Evolutionary conservation across 192 early-diverging fungal species (phyloP).

Genomic region (Cladochytrium replicatum): DNA sequence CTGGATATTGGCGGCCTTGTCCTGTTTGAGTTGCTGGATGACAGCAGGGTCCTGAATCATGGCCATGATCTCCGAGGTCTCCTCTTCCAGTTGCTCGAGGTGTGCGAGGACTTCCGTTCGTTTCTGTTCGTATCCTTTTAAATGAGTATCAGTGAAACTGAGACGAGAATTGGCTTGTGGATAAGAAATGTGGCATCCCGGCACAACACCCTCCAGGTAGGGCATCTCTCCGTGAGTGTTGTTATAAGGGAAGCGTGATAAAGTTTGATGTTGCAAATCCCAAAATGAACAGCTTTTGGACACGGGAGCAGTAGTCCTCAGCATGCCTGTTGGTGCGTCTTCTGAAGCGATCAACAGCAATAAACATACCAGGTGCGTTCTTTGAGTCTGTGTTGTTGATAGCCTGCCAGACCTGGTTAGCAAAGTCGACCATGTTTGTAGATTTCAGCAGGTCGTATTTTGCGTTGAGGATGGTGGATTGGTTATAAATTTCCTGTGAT

Average conservation of each 20-base stretch:
- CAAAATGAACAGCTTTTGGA: too few relatives aligned
- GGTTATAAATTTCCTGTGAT: constrained; percentile 70
- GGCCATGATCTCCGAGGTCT: constrained; percentile 74
- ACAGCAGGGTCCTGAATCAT: constrained; percentile 89
- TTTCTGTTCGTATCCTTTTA: constrained; percentile 52
- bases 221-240: too few relatives aligned
- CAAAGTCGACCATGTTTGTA: constrained; percentile 94
- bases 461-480: constrained; percentile 67
- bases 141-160: constrained; percentile 3
- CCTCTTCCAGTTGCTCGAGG: constrained; percentile 62
- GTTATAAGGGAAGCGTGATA: too few relatives aligned
- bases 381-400: constrained; percentile 61
- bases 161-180: neutral
- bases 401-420: constrained; percentile 71
- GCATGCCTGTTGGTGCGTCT: too few relatives aligned
- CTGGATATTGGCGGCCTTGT: constrained; percentile 86
- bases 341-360: too few relatives aligned
- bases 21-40: constrained; percentile 78
- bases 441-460: constrained; percentile 79
- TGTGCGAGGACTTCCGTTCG: constrained; percentile 64
- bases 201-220: neutral
- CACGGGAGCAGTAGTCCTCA: too few relatives aligned
- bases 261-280: too few relatives aligned
- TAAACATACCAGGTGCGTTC: constrained; percentile 69
- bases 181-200: neutral